These are phyloP conservation scores for Glonium stellatum DNA, from an alignment of 495 filamentous ascomycete species.

Conservation along the genomic window DNA sequence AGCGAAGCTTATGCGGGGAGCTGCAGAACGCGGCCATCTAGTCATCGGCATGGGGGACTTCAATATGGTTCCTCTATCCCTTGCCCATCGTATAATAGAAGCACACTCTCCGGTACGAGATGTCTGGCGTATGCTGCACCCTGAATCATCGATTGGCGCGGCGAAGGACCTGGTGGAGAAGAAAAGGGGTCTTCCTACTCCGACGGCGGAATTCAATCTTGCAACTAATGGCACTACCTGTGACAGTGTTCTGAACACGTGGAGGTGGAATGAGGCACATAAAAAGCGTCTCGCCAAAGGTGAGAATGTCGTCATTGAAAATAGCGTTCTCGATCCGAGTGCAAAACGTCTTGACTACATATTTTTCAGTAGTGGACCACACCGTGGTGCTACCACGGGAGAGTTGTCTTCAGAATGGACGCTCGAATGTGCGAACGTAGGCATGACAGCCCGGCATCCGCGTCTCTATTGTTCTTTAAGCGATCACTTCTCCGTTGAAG, in stretches of 20 bases:
- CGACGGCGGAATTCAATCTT: slow-evolving; percentile 70
- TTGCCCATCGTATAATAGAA: slow-evolving; percentile 78
- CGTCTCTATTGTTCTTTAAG: slow-evolving; percentile 74
- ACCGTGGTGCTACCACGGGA: slow-evolving; percentile 21
- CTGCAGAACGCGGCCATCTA: slow-evolving; percentile 75
- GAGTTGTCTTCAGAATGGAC: slow-evolving; percentile 47
- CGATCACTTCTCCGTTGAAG: slow-evolving; percentile 86
- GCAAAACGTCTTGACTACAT: slow-evolving; percentile 95
- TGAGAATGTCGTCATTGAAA: slow-evolving; percentile 48
- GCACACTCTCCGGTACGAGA: slow-evolving; percentile 73
- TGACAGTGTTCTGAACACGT: slow-evolving; percentile 80
- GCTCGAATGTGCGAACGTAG: slow-evolving; percentile 60
- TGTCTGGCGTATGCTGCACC: slow-evolving; percentile 72
- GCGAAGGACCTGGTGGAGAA: slow-evolving; percentile 59
- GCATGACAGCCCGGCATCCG: slow-evolving; percentile 80
- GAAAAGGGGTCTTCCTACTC: slow-evolving; percentile 48
- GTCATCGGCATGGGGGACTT: slow-evolving; percentile 86
- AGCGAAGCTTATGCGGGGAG: slow-evolving; percentile 78
- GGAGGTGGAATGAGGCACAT: slow-evolving; percentile 71
- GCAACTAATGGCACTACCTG: slow-evolving; percentile 78
- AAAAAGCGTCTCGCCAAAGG: slow-evolving; percentile 56
- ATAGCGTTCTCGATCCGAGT: slow-evolving; percentile 55
- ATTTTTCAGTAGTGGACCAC: slow-evolving; percentile 50
- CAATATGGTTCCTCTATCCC: slow-evolving; percentile 84
- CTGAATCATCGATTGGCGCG: slow-evolving; percentile 68